Conservation (phyloP, 2,329 filamentous ascomycete genomes). For the Cadophora luteo-olivacea region DNA sequence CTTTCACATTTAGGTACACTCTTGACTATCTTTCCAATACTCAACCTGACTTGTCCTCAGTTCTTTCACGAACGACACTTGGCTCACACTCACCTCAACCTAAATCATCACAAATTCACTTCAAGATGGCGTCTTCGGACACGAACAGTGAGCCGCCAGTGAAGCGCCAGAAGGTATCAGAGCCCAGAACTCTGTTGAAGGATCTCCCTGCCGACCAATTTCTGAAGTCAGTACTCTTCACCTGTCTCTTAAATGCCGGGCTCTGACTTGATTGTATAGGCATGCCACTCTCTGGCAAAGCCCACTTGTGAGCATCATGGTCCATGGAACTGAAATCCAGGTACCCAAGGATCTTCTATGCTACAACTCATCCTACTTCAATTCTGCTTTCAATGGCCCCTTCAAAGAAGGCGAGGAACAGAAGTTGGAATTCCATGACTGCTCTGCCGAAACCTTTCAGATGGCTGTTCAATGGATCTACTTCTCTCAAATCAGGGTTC, state of each 20-base stretch:
- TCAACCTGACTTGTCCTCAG: neutral
- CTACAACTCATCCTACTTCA: conserved; percentile 27
- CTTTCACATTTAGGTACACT: no score
- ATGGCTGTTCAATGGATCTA: conserved; percentile 30
- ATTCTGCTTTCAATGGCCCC: conserved; percentile 24
- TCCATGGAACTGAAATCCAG: conserved; percentile 13
- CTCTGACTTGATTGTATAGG: neutral
- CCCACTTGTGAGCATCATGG: conserved; percentile 22
- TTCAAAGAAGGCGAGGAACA: conserved; percentile 20
- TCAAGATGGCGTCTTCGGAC: conserved; percentile 1
- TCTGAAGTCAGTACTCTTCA: neutral
- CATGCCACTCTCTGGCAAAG: conserved; percentile 14
- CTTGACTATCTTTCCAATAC: neutral
- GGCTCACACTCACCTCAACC: neutral
- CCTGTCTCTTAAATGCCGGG: no score
- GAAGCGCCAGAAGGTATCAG: conserved; percentile 13
- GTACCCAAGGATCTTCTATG: conserved; percentile 27
- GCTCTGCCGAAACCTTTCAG: conserved; percentile 23
- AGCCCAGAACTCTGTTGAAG: conserved; percentile 10
- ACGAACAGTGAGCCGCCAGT: neutral
- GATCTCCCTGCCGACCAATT: conserved; percentile 21
- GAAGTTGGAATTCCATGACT: conserved; percentile 18
- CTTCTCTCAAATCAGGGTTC: conserved; percentile 18
- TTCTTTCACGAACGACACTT: neutral
- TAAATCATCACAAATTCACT: neutral